A percentile compares a stretch with the other conserved stretches of the same genome.
These are phyloP conservation scores for Cladosporium sphaerospermum DNA, from an alignment of 2,329 filamentous ascomycete genomes.

Conservation along the genomic window DNA sequence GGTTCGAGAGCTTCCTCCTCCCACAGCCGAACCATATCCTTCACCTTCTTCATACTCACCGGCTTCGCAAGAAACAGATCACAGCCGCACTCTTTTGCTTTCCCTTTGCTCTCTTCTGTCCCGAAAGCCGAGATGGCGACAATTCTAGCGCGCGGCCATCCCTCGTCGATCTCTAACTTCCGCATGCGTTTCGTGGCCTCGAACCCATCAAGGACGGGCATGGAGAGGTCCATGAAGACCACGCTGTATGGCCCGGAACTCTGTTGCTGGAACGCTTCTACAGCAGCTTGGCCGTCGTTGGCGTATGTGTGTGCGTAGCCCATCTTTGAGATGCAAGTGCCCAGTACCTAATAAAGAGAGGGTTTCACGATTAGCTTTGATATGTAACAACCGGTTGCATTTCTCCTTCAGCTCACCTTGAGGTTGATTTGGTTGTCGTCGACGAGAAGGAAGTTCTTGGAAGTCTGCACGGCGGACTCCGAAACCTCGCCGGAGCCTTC, in stretches of 20 bases:
- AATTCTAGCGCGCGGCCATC: slow-evolving; percentile 10
- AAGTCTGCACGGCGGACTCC: not conserved
- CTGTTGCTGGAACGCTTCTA: slow-evolving; percentile 32
- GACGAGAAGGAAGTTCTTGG: slow-evolving; percentile 16
- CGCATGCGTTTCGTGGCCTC: slow-evolving; percentile 19
- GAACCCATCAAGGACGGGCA: slow-evolving; percentile 22
- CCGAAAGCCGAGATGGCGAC: slow-evolving; percentile 19
- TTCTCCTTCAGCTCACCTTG: not conserved
- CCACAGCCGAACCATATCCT: not conserved
- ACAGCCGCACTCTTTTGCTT: slow-evolving; percentile 25
- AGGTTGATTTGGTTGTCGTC: slow-evolving; percentile 22
- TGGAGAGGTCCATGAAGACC: slow-evolving; percentile 39
- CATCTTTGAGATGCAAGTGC: slow-evolving; percentile 21
- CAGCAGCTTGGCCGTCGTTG: slow-evolving; percentile 40
- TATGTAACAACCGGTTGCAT: not conserved
- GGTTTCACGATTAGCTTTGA: not conserved
- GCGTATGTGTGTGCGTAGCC: slow-evolving; percentile 31
- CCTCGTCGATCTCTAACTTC: slow-evolving; percentile 9
- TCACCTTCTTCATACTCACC: not conserved
- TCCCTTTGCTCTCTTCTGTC: slow-evolving; percentile 12
- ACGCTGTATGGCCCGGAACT: slow-evolving; percentile 26
- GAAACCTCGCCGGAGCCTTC: too few species aligned
- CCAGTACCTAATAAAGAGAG: slow-evolving; percentile 1
- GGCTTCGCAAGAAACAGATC: slow-evolving; percentile 30
- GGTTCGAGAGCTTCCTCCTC: not conserved